These are phyloP conservation scores for Aspergillus vadensis DNA, from an alignment of 2,329 filamentous ascomycete species.

Conservation along the genomic window DNA sequence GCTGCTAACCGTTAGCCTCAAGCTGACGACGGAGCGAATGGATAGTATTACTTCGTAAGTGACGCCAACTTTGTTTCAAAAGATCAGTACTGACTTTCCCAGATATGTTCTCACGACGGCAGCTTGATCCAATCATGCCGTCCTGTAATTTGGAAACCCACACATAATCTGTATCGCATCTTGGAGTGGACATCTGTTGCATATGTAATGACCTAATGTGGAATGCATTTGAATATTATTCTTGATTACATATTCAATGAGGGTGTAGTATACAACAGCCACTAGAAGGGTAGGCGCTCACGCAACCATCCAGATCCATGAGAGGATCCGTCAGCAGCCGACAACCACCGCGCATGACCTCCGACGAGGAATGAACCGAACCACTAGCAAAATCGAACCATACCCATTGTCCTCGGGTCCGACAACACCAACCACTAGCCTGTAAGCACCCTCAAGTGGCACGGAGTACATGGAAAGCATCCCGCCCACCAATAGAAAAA, in stretches of 20 bases:
- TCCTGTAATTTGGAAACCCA: neutral
- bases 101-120: slow-evolving; percentile 39
- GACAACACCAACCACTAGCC: neutral
- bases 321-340: neutral
- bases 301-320: neutral
- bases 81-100: slow-evolving; percentile 7
- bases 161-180: slow-evolving; percentile 1
- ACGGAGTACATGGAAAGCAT: neutral
- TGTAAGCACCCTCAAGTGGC: neutral
- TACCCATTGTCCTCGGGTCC: neutral
- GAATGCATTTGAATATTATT: neutral
- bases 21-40: slow-evolving; percentile 94
- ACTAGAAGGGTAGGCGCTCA: neutral
- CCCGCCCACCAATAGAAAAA: neutral
- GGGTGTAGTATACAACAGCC: neutral
- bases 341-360: neutral
- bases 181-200: neutral
- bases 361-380: neutral
- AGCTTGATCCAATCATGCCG: slow-evolving; percentile 25
- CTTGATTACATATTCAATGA: neutral
- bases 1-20: slow-evolving; percentile 81
- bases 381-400: neutral
- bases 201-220: slow-evolving; percentile 2
- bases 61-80: slow-evolving; percentile 2
- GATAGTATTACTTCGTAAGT: slow-evolving; percentile 64